phyloP scores from a whole-genome alignment of 208 protist genomes.

The Acanthamoeba healyi region DNA sequence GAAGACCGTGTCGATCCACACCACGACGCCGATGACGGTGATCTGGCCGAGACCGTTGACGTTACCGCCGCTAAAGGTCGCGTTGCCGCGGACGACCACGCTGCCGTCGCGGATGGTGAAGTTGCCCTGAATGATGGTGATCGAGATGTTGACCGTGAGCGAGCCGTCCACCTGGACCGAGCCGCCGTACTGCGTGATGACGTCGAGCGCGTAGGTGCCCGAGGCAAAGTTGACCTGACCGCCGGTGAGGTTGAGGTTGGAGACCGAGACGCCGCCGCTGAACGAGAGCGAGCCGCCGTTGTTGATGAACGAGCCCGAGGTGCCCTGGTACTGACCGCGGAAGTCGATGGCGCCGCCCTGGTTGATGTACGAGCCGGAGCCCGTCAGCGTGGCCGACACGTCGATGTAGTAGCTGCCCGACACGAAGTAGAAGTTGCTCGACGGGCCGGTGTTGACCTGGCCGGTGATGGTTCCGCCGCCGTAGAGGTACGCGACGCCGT shows the following conservation, averaged over 20 bases:
- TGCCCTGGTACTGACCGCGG: constrained; percentile 44
- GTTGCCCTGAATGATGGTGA: constrained; percentile 47
- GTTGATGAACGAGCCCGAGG: constrained; percentile 29
- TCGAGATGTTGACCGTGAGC: constrained; percentile 63
- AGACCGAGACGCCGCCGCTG: constrained; percentile 55
- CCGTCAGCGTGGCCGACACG: constrained; percentile 1
- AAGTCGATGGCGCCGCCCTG: constrained; percentile 62
- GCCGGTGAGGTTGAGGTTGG: constrained; percentile 69
- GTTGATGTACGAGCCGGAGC: constrained; percentile 71
- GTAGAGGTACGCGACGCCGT: constrained; percentile 66
- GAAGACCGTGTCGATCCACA: constrained; percentile 65
- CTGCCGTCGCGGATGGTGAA: constrained; percentile 61
- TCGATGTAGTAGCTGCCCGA: constrained; percentile 71
- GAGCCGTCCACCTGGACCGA: constrained; percentile 41
- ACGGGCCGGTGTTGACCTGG: background rate
- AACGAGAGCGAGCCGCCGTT: constrained; percentile 42
- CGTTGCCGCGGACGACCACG: background rate
- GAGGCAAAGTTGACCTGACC: constrained; percentile 62
- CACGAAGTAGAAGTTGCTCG: constrained; percentile 57
- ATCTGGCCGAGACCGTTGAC: constrained; percentile 63
- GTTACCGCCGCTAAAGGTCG: constrained; percentile 51
- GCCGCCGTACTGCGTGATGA: constrained; percentile 54
- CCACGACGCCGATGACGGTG: constrained; percentile 66
- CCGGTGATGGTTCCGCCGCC: constrained; percentile 47
- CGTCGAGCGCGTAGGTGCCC: constrained; percentile 49